Base-by-base conservation (phyloP, 2,329 filamentous ascomycete species). In the Aspergillus aculeatinus region DNA sequence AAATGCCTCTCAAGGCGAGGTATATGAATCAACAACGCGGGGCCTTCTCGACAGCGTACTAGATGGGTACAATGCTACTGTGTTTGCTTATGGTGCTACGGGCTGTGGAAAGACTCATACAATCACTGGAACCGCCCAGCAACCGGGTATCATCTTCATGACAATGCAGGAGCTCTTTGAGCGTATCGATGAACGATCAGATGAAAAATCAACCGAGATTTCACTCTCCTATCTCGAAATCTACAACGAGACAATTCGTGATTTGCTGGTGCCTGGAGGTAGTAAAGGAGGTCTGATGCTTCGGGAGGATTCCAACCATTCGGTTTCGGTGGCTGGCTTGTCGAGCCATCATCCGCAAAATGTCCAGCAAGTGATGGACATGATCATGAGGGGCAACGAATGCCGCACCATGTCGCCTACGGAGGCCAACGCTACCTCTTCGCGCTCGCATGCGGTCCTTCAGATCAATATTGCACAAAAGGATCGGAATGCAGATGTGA, bases 121-220 rank as follows among this genome's bases (percentile, higher is more conserved):
- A 10, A 99, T 99, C 71, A 92, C 89, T 3, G 95, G 95, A 66
- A 97, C 94, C 0, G 80, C 92, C 1, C 90, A 96, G 74, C 90
- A 96, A 71, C 95, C 95, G 0, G 95, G 95, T 59, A 98, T 99
- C 70, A 99, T 99, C 74, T 99, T 98, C 79, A 80, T 99, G 69
- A 98, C 95, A 1, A 99, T 99, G 93, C 94, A 98, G 77, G 95
- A 99, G 77, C 82, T 99, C 25, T 99, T 99, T 72, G 95, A 99
- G 79, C 91, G 94, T 76, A 96, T 99, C 67, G 81, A 83, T n/a
- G 95, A 98, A 59, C 80, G 91, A 57, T 89, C 88, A 63, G 87
- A 90, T 60, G 92, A 96, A 62, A 98, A 97, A 77, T 83, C 87
- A 29, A 95, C 92, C 3, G 95, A 98, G 70, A 82, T 99, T 57